Evolutionary conservation across 2,329 filamentous ascomycete genomes (phyloP).

Genomic region (Aspergillus novofumigatus): DNA sequence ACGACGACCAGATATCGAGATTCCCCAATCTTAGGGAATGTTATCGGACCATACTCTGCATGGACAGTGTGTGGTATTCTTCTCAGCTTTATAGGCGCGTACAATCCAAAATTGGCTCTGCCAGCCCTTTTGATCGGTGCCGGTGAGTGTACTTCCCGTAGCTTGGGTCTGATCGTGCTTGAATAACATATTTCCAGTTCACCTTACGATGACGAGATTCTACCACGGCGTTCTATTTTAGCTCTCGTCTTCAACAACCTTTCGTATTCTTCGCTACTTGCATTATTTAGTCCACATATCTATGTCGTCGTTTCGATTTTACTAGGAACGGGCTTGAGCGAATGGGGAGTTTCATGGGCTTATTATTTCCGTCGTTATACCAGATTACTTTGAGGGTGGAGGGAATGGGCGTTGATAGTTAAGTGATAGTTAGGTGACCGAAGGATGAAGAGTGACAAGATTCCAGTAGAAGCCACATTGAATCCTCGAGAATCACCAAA

Average conservation of each 20-base stretch:
- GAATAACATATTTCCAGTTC: not conserved
- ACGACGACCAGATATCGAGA: conserved; percentile 20
- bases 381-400: not conserved
- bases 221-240: not conserved
- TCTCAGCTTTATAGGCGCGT: conserved; percentile 18
- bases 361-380: not conserved
- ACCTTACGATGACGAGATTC: not conserved
- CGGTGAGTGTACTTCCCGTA: conserved; percentile 2
- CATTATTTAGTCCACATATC: not conserved
- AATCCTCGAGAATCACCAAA: too few relatives aligned
- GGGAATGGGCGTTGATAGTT: not conserved
- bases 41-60: conserved; percentile 15
- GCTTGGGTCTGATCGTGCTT: not conserved
- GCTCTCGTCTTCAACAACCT: not conserved
- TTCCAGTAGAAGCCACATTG: not conserved
- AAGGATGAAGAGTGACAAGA: not conserved
- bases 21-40: conserved; percentile 10
- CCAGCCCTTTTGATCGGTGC: conserved; percentile 15
- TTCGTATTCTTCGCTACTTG: not conserved
- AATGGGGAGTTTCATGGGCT: not conserved
- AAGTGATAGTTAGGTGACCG: not conserved
- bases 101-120: conserved; percentile 21
- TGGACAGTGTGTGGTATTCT: conserved; percentile 26
- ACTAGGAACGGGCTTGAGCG: not conserved
- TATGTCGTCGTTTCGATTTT: not conserved